phyloP scores from a whole-genome alignment of 306 rosid species.

The Clitoria ternatea region DNA sequence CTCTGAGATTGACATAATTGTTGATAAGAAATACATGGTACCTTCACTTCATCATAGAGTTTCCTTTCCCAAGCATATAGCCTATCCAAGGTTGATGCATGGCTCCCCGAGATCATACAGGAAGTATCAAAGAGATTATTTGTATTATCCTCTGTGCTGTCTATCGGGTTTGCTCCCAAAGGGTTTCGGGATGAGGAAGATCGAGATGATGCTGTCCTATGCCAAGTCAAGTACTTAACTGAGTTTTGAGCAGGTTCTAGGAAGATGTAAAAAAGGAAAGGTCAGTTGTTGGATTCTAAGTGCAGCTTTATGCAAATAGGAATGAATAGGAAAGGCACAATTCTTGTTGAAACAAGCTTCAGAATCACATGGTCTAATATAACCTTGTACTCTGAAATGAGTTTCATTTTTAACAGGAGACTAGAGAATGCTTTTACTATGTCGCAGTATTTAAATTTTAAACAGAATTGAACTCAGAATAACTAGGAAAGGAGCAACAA shows the following conservation, averaged over 20 bases:
- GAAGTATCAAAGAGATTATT: conserved; percentile 58
- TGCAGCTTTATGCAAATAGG: background rate
- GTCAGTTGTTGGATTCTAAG: conserved; percentile 20
- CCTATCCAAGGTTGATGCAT: conserved; percentile 96
- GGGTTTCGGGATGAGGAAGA: conserved; percentile 90
- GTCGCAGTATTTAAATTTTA: background rate
- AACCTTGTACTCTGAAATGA: conserved; percentile 5
- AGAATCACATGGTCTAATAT: background rate
- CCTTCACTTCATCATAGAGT: conserved; percentile 98
- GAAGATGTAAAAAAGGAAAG: background rate
- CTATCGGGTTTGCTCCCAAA: conserved; percentile 60
- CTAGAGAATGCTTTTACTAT: background rate
- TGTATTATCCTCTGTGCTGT: conserved; percentile 50
- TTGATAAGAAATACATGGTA: conserved; percentile 28
- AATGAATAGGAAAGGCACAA: background rate
- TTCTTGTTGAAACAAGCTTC: background rate
- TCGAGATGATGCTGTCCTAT: conserved; percentile 73
- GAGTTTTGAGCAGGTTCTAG: conserved; percentile 73
- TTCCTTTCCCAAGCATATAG: conserved; percentile 97
- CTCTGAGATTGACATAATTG: background rate
- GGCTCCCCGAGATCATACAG: conserved; percentile 91
- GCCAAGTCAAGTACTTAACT: conserved; percentile 81
- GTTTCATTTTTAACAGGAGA: background rate
- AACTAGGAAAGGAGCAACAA: background rate
- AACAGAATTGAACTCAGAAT: background rate